Percentiles rank a stretch among this genome's conserved stretches.
Conservation (phyloP, 805 yeast species). For the Lipomyces mesembrius region DNA sequence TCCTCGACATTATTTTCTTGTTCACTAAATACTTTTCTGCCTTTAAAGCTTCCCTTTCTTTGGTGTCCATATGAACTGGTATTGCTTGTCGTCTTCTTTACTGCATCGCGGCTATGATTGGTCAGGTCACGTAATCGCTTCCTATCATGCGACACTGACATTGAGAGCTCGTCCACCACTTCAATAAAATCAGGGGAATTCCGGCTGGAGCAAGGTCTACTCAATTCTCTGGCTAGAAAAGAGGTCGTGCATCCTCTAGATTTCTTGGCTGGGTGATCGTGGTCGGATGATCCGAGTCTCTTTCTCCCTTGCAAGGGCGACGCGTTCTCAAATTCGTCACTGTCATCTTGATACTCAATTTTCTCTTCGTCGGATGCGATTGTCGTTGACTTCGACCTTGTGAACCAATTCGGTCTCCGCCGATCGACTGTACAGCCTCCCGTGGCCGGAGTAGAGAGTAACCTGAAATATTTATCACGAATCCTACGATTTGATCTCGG, state of each 20-base stretch:
- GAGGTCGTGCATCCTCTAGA: background rate
- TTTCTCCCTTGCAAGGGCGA: conserved; percentile 15
- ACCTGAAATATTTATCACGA: conserved; percentile 19
- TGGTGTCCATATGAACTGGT: background rate
- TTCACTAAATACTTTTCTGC: background rate
- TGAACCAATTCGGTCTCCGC: background rate
- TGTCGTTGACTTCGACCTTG: background rate
- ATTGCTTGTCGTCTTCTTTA: background rate
- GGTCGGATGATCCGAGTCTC: background rate
- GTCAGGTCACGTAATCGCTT: background rate
- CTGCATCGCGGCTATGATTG: background rate
- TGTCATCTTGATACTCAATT: background rate
- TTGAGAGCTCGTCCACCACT: conserved; percentile 5
- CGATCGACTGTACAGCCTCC: background rate
- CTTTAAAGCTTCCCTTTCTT: background rate
- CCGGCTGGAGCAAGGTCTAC: background rate
- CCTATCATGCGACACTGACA: background rate
- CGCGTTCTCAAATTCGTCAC: conserved; percentile 5
- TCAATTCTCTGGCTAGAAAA: background rate
- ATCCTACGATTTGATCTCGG: conserved; percentile 22
- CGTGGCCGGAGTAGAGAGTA: conserved; percentile 28
- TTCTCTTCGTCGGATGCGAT: conserved; percentile 2
- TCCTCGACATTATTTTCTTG: background rate
- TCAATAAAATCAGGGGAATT: background rate
- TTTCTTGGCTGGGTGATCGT: background rate